Base-by-base conservation (phyloP, 1,284 basidiomycete genomes). In the Golubevia pallescens region DNA sequence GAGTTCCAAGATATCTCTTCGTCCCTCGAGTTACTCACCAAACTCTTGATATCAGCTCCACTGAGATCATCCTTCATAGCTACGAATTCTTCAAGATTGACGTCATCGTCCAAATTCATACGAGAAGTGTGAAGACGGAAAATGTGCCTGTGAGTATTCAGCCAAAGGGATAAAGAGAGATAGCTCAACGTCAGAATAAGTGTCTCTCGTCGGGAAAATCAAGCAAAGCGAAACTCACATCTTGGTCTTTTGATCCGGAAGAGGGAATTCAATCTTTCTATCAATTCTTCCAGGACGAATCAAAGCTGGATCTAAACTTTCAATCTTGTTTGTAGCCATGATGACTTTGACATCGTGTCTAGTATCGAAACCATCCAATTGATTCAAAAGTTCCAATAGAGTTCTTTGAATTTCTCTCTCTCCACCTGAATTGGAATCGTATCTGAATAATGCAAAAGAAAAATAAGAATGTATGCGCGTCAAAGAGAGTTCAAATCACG, bases 301-400 rank as follows among this genome's bases (percentile, higher is more conserved):
- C 64, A 99, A 90, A 19, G 96, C 96, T 57, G 96, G 96, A 86
- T 99, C 96, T 56, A 99, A 90, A 1, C 93, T 91, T 85, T 97
- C 95, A 75, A 99, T 98, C 87, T 90, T 91, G 87, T 96, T 96
- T 51, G 93, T 94, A 23, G 93, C 93, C 92, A 93, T 93, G 84
- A 94, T 94, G 77, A 87, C 76, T 65, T 99, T 99, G 71, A 99
- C 96, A 85, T 99, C 96, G 34, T 95, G 95, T 67, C 95, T 91
- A n/a, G 94, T 95, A 86, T 99, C 97, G 87, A 99, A 99, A 52
- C 97, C 97, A 83, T 99, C 97, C 56, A 99, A 90, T 87, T 99
- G 97, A 70, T 86, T 86, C 61, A 85, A 74, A 58, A 87, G 75
- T 75, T 87, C 86, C 10, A 87, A 77, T 69, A 88, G 83, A 16